These are phyloP conservation scores for Mrakiaceae sp. DNA, from an alignment of 1,284 basidiomycete genomes.

Conservation along the genomic window DNA sequence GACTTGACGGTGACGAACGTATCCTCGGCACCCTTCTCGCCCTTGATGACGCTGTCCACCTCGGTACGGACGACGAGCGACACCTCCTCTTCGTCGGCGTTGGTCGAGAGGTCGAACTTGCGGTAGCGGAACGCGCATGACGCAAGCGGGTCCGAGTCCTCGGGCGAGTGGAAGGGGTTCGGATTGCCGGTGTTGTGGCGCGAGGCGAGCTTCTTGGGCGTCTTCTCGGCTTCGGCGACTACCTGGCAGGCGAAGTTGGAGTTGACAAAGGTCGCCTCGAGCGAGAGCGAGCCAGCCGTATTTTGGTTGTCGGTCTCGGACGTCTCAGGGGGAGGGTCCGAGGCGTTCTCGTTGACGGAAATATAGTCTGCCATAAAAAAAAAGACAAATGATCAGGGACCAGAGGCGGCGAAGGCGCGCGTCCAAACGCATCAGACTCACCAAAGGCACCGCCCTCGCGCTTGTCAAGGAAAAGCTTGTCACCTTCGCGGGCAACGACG, in stretches of 20 bases:
- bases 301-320: constrained; percentile 66
- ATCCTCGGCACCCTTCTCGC: constrained; percentile 38
- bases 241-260: constrained; percentile 98
- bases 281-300: constrained; percentile 80
- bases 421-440: constrained; percentile 17
- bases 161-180: constrained; percentile 88
- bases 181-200: constrained; percentile 38
- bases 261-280: constrained; percentile 98
- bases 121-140: constrained; percentile 95
- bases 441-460: constrained; percentile 91
- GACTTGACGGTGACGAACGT: constrained; percentile 79
- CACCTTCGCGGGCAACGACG: constrained; percentile 82
- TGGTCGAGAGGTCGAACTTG: constrained; percentile 83
- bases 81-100: constrained; percentile 64
- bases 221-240: constrained; percentile 54
- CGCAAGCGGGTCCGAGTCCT: constrained; percentile 86
- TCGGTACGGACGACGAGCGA: constrained; percentile 83
- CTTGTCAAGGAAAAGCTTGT: constrained; percentile 95
- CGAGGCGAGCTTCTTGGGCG: constrained; percentile 38
- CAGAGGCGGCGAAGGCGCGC: not conserved
- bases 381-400: not conserved
- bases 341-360: constrained; percentile 97
- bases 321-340: constrained; percentile 85
- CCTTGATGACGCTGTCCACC: constrained; percentile 77
- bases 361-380: constrained; percentile 53